Evolutionary conservation across 164 flowering plant genomes (phyloP), one percentile per base, ranked within the genome.

Genomic region (Sedum album): DNA sequence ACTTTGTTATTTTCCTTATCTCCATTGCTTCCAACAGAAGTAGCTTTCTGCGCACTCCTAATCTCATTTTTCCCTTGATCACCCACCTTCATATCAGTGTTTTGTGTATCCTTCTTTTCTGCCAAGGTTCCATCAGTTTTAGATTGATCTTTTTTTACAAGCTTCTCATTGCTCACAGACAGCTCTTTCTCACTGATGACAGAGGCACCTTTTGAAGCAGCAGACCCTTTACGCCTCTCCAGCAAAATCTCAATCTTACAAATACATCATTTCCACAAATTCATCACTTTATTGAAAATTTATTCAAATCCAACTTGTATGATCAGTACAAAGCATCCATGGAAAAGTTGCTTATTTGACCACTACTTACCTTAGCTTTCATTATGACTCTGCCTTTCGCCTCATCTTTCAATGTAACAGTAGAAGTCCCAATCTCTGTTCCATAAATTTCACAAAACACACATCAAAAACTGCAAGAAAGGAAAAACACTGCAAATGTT

Each of bases 171-270:
- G 36, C 10, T 36, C 31, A 0, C 15, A 30, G 57, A n/a, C 14
- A n/a, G n/a, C n/a, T n/a, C n/a, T n/a, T 46, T 62, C 66, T 31
- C 66, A 31, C 4, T 6, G 36, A 14, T 36, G 31, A 0, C 15
- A 30, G 57, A n/a, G 13, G 20, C 2, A 20, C 62, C 33, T 57
- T 57, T 72, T 7, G 18, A 67, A 11, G 11, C 66, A 38, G 61
- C 72, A 25, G 30, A 21, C 60, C 38, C 20, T 10, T 33, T 60
- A 51, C 38, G 51, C 33, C 70, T 44, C 26, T 14, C 79, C 72
- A 80, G 70, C 66, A 78, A 57, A 69, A 80, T 80, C 68, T 72
- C 77, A 76, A 80, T 72, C 83, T 80, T 2, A 20, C 13, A 60
- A 38, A 72, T 31, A 51, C 20, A 41, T 36, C 30, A 53, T 53